These are phyloP conservation scores for Eucalyptus curtisii DNA, from an alignment of 345 rosid genomes.

Conservation along the genomic window DNA sequence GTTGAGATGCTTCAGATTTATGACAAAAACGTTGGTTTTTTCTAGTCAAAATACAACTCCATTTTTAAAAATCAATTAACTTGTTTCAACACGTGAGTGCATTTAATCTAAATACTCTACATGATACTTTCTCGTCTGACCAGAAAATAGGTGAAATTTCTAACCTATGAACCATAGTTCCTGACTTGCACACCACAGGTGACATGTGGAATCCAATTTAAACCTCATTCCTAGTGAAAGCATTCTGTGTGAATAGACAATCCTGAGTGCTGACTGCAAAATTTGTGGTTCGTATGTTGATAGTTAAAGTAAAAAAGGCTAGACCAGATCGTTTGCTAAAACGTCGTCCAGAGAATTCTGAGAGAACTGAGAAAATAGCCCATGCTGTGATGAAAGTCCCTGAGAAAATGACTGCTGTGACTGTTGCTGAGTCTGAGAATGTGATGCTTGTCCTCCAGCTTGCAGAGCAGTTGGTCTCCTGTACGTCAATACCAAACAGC, in stretches of 20 bases:
- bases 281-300: background rate
- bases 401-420: slow-evolving; percentile 85
- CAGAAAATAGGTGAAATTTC: background rate
- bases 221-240: background rate
- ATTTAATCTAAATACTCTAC: background rate
- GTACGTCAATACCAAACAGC: background rate
- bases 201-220: background rate
- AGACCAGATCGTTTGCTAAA: slow-evolving; percentile 50
- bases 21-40: background rate
- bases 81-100: background rate
- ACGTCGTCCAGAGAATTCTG: slow-evolving; percentile 61
- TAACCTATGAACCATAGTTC: background rate
- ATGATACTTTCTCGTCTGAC: background rate
- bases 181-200: background rate
- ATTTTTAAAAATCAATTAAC: background rate
- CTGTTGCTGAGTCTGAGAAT: slow-evolving; percentile 45
- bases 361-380: slow-evolving; percentile 70
- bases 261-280: background rate
- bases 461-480: slow-evolving; percentile 45
- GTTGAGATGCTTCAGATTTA: background rate
- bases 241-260: background rate
- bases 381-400: slow-evolving; percentile 78
- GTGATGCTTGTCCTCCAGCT: slow-evolving; percentile 47
- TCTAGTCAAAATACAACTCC: background rate
- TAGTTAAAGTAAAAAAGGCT: background rate